phyloP scores from a whole-genome alignment of 108 stramenopile species.

The Stephanodiscus triporus region DNA sequence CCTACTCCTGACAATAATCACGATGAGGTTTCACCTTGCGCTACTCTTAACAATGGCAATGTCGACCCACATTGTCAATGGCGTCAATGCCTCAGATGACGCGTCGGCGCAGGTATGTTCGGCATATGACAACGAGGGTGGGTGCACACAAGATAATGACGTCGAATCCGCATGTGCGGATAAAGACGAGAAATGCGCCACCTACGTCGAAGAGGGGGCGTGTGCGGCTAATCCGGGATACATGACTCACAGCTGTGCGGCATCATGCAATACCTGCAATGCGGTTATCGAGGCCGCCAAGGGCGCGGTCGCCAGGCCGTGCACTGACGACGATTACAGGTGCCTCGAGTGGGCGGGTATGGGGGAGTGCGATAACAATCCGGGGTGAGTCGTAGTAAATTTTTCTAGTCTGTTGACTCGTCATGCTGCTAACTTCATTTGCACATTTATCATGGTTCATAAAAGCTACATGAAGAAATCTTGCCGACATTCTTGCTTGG shows the following conservation, averaged over 20 bases:
- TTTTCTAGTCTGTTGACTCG: too few relatives aligned
- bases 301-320: not conserved
- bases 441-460: too few relatives aligned
- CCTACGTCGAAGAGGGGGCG: slow-evolving; percentile 43
- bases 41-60: too few relatives aligned
- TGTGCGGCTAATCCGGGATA: slow-evolving; percentile 53
- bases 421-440: too few relatives aligned
- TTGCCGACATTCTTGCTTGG: slow-evolving; percentile 45
- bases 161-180: slow-evolving; percentile 8
- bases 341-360: slow-evolving; percentile 28
- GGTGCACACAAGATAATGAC: slow-evolving; percentile 1
- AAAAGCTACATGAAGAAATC: too few relatives aligned
- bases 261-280: slow-evolving; percentile 6
- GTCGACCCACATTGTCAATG: too few relatives aligned
- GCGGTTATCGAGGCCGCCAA: not conserved
- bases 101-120: too few relatives aligned
- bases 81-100: too few relatives aligned
- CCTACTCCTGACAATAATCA: too few relatives aligned
- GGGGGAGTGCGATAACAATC: slow-evolving; percentile 46
- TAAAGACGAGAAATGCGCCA: slow-evolving; percentile 28
- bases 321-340: slow-evolving; percentile 20
- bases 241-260: slow-evolving; percentile 39
- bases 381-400: slow-evolving; percentile 32
- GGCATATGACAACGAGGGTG: not conserved
- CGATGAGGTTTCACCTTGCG: too few relatives aligned